Percentiles rank a stretch among this genome's conserved stretches.
These are phyloP conservation scores for Myxozyma monticola DNA, from an alignment of 805 yeast species.

Conservation along the genomic window DNA sequence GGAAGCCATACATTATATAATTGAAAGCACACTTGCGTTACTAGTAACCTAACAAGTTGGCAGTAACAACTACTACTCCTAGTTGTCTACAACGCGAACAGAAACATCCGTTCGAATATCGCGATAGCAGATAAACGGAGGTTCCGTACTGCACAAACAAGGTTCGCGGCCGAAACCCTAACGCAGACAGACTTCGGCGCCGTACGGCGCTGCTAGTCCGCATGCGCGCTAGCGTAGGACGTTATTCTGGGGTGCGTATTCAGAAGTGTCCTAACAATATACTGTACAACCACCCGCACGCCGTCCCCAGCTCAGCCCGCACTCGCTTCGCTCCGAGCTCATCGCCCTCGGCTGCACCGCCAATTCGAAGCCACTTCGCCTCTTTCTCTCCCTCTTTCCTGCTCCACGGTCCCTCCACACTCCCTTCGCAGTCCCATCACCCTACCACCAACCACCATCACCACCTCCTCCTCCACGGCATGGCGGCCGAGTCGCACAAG, in stretches of 20 bases:
- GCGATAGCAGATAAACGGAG: too few relatives aligned
- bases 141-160: too few relatives aligned
- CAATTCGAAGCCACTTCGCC: not conserved
- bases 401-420: not conserved
- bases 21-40: too few relatives aligned
- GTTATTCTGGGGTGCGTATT: not conserved
- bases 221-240: not conserved
- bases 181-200: conserved; percentile 16
- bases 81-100: too few relatives aligned
- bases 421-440: not conserved
- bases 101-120: too few relatives aligned
- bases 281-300: not conserved
- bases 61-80: too few relatives aligned
- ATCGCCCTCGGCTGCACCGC: not conserved
- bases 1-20: too few relatives aligned
- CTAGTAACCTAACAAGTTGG: too few relatives aligned
- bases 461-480: not conserved
- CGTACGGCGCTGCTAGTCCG: conserved; percentile 18
- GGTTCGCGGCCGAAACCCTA: too few relatives aligned
- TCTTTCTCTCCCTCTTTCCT: not conserved
- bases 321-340: not conserved
- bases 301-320: not conserved
- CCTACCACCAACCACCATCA: not conserved
- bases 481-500: conserved; percentile 1
- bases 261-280: not conserved